Base-by-base conservation (phyloP, 1,284 basidiomycete species). In the Microbotryum scabiosae region DNA sequence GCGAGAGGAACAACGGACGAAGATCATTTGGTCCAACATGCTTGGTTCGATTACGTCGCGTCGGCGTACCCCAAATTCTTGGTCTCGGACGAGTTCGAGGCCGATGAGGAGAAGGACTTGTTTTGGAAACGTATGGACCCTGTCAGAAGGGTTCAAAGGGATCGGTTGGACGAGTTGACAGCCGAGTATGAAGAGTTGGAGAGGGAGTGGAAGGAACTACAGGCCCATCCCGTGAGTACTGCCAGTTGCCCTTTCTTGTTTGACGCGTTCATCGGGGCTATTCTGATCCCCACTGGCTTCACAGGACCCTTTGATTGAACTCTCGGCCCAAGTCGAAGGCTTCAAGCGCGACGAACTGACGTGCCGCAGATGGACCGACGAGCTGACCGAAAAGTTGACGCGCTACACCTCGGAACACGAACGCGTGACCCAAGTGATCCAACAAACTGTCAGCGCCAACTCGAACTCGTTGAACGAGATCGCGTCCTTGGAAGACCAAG, bases 11-110 rank as follows among this genome's bases (percentile, higher is more conserved):
- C 56, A 21, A 28, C 32, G 26, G 46, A 1, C 49, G 59, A 16
- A 47, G 63, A 62, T 6, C 70, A 69, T 46, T 62, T 66, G 21
- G 61, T 55, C 32, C 20, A n/a, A 10, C 59, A 63, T 28, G 60
- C 64, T 16, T 72, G 71, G 71, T 47, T 64, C 45, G 64, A 67
- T 12, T 71, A 69, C 56, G 51, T 65, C n/a, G 48, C 56, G 1
- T 10, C 43, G 18, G 26, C 59, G 6, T 72, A 72, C 53, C 60
- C 61, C n/a, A 59, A 49, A 3, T 72, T 70, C 56, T 47, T 72
- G 21, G 52, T 51, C 4, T 50, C 51, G 4, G 66, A 68, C 25
- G 41, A 32, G 1, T 54, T 52, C 9, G 52, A 55, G 3, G 46
- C 18, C 1, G 36, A 30, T 41, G 21, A n/a, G 12, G 66, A 68